Conservation (phyloP, 129 eudicot species). For the Flaveria robusta region DNA sequence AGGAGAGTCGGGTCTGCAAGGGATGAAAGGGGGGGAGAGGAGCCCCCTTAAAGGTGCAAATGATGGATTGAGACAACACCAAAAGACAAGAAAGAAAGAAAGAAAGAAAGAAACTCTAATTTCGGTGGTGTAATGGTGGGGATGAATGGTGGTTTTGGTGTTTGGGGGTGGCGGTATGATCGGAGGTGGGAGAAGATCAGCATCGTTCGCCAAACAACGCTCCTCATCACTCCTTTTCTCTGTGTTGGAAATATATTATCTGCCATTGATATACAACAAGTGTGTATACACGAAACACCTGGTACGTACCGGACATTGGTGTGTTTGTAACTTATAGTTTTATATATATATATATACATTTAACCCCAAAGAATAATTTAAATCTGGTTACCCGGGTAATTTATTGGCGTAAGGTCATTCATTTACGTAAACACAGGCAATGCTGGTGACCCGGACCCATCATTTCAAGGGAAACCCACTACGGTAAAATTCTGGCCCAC, state of each 20-base stretch:
- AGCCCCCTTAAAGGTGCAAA: slow-evolving; percentile 4
- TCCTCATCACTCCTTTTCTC: slow-evolving; percentile 22
- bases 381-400: too few species aligned
- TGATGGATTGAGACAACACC: slow-evolving; percentile 6
- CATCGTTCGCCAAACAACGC: slow-evolving; percentile 20
- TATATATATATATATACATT: too few species aligned
- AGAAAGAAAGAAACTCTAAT: slow-evolving; percentile 25
- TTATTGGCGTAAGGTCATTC: too few species aligned
- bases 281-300: too few species aligned
- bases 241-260: slow-evolving; percentile 1
- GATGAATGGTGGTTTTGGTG: slow-evolving; percentile 17
- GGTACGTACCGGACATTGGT: too few species aligned
- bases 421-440: too few species aligned
- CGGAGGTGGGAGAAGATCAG: slow-evolving; percentile 30
- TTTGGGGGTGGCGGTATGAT: slow-evolving; percentile 32
- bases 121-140: slow-evolving; percentile 20
- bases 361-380: too few species aligned
- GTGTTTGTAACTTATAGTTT: too few species aligned
- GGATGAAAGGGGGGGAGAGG: background rate
- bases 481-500: too few species aligned
- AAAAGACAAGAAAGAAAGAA: background rate
- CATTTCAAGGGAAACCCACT: too few species aligned
- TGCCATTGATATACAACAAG: background rate
- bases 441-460: too few species aligned
- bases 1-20: slow-evolving; percentile 40